Evolutionary conservation across 2,329 filamentous ascomycete genomes (phyloP).

Genomic region (Penicillium nordicum): DNA sequence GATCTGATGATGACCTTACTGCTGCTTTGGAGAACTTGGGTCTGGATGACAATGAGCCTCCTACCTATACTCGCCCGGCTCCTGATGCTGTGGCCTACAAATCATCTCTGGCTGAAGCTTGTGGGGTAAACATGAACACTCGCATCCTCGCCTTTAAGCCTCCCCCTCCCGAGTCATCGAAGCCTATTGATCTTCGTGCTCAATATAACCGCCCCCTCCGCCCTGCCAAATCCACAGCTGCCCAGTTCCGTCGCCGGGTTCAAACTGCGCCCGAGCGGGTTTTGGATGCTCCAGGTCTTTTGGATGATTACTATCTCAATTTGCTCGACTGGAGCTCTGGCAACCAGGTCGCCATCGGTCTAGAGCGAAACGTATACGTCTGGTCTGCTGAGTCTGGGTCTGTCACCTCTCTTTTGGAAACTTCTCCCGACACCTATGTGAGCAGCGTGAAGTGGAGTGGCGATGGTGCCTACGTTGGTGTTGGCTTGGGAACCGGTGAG

Average conservation of each 20-base stretch:
- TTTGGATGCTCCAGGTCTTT: constrained; percentile 88
- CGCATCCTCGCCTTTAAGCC: constrained; percentile 98
- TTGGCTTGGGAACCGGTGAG: constrained; percentile 90
- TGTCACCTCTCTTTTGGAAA: constrained; percentile 85
- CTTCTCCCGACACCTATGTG: constrained; percentile 85
- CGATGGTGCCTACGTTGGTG: constrained; percentile 92
- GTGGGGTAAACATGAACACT: constrained; percentile 87
- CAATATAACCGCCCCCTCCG: constrained; percentile 98
- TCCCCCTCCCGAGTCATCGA: constrained; percentile 93
- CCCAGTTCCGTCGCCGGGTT: constrained; percentile 86
- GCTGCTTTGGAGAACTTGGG: constrained; percentile 76
- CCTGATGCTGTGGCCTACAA: constrained; percentile 89
- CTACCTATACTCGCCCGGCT: constrained; percentile 69
- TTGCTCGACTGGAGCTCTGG: constrained; percentile 96
- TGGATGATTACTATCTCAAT: constrained; percentile 99
- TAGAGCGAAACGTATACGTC: constrained; percentile 95
- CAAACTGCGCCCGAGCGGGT: constrained; percentile 94
- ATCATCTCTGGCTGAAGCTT: constrained; percentile 83
- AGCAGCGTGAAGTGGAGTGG: constrained; percentile 99
- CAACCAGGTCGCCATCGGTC: constrained; percentile 96
- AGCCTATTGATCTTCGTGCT: constrained; percentile 93
- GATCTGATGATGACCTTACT: constrained; percentile 68
- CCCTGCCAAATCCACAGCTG: constrained; percentile 66
- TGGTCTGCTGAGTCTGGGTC: constrained; percentile 95
- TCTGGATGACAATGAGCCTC: constrained; percentile 69